Conservation (phyloP, 257 asterid genomes). For the Rehmannia glutinosa region DNA sequence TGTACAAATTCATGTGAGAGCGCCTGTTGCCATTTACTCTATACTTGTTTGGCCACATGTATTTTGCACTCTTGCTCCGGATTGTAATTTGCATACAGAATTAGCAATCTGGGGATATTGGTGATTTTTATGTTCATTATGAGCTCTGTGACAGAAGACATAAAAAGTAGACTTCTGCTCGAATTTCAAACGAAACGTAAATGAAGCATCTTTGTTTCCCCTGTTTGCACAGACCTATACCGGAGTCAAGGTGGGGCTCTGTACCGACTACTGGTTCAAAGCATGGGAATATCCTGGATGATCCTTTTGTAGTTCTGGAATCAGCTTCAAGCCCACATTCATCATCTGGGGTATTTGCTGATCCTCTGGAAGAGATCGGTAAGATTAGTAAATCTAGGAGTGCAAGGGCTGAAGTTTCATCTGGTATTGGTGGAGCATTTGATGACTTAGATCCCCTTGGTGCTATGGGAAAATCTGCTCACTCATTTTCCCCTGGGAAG, state of each 20-base stretch:
- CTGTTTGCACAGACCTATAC: constrained; percentile 55
- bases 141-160: constrained; percentile 1
- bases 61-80: background rate
- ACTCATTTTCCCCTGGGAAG: constrained; percentile 55
- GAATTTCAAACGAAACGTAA: background rate
- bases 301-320: constrained; percentile 73
- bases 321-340: constrained; percentile 54
- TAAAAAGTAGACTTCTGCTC: background rate
- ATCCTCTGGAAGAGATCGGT: constrained; percentile 71
- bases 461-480: constrained; percentile 47
- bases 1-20: background rate
- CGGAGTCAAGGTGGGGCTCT: constrained; percentile 60
- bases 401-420: constrained; percentile 46
- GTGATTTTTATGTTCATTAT: background rate
- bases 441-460: constrained; percentile 79
- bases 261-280: constrained; percentile 50
- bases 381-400: constrained; percentile 60
- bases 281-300: constrained; percentile 41
- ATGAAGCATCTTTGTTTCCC: constrained; percentile 14
- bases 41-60: background rate
- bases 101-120: background rate
- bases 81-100: background rate
- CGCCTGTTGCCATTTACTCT: background rate
- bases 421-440: constrained; percentile 59
- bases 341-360: constrained; percentile 43